Evolutionary conservation across 2,329 filamentous ascomycete species (phyloP).

Genomic region (Dactylonectria estremocensis): DNA sequence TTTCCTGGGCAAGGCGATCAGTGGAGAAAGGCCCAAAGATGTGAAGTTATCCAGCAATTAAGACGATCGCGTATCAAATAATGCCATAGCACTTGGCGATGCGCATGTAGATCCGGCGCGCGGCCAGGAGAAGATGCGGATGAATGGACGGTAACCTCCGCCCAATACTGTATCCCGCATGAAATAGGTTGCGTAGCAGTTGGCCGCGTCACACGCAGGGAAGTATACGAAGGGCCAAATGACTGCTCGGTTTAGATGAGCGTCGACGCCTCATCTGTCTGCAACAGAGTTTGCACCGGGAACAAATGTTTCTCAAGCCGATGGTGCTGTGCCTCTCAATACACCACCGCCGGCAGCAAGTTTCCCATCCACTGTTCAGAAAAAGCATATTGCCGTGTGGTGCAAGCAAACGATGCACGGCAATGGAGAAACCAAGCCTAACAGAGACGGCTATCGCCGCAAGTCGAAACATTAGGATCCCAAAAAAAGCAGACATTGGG

Average conservation of each 20-base stretch:
- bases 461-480: slow-evolving; percentile 45
- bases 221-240: slow-evolving; percentile 35
- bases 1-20: slow-evolving; percentile 25
- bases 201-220: background rate
- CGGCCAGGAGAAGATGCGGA: background rate
- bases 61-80: slow-evolving; percentile 13
- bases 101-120: slow-evolving; percentile 5
- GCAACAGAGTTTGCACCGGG: background rate
- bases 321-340: background rate
- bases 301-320: background rate
- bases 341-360: background rate
- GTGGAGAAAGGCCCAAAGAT: slow-evolving; percentile 17
- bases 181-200: background rate
- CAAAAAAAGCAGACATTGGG: slow-evolving; percentile 34
- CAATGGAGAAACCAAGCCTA: slow-evolving; percentile 2
- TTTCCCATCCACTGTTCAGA: background rate
- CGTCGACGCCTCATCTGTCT: background rate
- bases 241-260: background rate
- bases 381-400: background rate
- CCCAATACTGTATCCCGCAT: slow-evolving; percentile 1
- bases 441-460: slow-evolving; percentile 36
- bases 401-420: background rate
- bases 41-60: slow-evolving; percentile 5
- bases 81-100: slow-evolving; percentile 35
- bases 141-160: background rate